Evolutionary conservation across 2,329 filamentous ascomycete species (phyloP).

Genomic region (Paecilomyces variotii): DNA sequence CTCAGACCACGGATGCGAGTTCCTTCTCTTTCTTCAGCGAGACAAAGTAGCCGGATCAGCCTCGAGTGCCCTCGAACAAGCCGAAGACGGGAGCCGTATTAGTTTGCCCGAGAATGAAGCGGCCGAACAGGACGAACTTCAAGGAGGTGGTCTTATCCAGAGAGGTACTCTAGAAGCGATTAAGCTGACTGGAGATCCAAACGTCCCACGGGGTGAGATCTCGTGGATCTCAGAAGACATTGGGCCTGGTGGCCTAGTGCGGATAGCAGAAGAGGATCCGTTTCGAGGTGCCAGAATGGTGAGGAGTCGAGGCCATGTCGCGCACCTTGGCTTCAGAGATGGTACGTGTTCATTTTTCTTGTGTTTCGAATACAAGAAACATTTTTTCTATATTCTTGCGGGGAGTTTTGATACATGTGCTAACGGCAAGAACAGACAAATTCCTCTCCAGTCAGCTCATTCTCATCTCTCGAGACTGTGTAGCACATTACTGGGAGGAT

Average conservation of each 20-base stretch:
- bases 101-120: not conserved
- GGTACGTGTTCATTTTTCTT: slow-evolving; percentile 46
- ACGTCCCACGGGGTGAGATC: slow-evolving; percentile 78
- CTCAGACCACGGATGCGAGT: slow-evolving; percentile 79
- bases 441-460: slow-evolving; percentile 71
- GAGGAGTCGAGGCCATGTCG: slow-evolving; percentile 68
- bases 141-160: slow-evolving; percentile 45
- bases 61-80: not conserved
- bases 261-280: slow-evolving; percentile 55
- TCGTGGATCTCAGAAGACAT: slow-evolving; percentile 77
- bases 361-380: not conserved
- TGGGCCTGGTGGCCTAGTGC: slow-evolving; percentile 55
- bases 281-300: slow-evolving; percentile 72
- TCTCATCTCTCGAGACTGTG: slow-evolving; percentile 63
- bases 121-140: slow-evolving; percentile 38
- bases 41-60: slow-evolving; percentile 27
- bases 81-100: slow-evolving; percentile 14
- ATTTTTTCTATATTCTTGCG: not conserved
- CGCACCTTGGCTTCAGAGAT: slow-evolving; percentile 59
- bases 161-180: slow-evolving; percentile 69
- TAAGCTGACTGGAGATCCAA: slow-evolving; percentile 86
- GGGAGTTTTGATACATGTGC: not conserved
- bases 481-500: slow-evolving; percentile 77
- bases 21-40: slow-evolving; percentile 71
- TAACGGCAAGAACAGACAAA: slow-evolving; percentile 47